Conservation (phyloP, 2,329 filamentous ascomycete species). For the Coleophoma crateriformis region DNA sequence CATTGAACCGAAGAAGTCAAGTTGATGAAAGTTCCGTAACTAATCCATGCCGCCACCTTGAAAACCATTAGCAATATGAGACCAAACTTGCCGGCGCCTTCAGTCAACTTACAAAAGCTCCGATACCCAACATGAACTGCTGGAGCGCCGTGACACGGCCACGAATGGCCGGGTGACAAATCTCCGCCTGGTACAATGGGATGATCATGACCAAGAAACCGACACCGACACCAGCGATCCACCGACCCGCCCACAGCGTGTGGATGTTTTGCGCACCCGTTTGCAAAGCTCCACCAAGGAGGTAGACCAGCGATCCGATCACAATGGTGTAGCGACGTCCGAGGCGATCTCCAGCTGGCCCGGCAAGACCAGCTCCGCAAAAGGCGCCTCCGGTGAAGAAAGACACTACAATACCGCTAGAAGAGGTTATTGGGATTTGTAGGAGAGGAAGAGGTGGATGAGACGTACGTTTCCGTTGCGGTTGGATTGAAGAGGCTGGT, state of each 20-base stretch:
- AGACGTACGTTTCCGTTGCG: conserved; percentile 20
- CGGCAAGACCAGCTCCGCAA: conserved; percentile 50
- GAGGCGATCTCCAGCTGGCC: conserved; percentile 48
- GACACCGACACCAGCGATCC: conserved; percentile 61
- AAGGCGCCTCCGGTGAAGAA: conserved; percentile 64
- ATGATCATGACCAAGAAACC: conserved; percentile 37
- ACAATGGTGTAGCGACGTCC: conserved; percentile 70
- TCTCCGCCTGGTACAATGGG: conserved; percentile 71
- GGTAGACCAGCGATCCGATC: conserved; percentile 65
- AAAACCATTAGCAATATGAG: not conserved
- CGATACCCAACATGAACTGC: conserved; percentile 79
- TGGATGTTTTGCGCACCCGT: conserved; percentile 54
- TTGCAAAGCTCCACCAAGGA: conserved; percentile 67
- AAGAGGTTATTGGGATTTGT: not conserved
- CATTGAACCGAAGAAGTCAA: conserved; percentile 27
- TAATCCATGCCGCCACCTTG: conserved; percentile 61
- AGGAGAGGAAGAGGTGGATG: not conserved
- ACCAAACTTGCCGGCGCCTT: not conserved
- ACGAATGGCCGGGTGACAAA: conserved; percentile 73
- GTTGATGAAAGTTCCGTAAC: conserved; percentile 48
- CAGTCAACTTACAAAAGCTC: conserved; percentile 43
- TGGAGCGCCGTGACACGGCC: conserved; percentile 68
- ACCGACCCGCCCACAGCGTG: conserved; percentile 66
- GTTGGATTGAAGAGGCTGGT: conserved; percentile 30
- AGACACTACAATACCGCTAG: conserved; percentile 66